phyloP scores from a whole-genome alignment of 2,329 filamentous ascomycete species.

The Aspergillus sp. region DNA sequence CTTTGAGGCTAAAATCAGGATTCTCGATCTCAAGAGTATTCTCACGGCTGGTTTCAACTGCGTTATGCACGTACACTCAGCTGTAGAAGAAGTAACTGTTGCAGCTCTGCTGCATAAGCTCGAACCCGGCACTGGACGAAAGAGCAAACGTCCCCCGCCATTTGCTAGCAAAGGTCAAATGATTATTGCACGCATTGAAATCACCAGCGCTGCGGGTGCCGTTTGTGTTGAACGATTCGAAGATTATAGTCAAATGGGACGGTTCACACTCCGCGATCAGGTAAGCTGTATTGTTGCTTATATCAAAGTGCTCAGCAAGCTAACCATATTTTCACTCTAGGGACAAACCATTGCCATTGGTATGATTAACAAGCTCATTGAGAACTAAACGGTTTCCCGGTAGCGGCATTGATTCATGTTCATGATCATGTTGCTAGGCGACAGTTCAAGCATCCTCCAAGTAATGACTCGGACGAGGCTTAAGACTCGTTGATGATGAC shows the following conservation, averaged over 20 bases:
- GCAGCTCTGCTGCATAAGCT: constrained; percentile 84
- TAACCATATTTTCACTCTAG: constrained; percentile 45
- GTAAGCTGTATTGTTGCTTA: constrained; percentile 47
- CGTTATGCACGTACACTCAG: constrained; percentile 94
- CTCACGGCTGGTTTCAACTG: constrained; percentile 95
- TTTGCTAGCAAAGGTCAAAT: constrained; percentile 78
- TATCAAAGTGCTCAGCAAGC: neutral
- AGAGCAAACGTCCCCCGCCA: constrained; percentile 88
- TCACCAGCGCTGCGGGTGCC: constrained; percentile 78
- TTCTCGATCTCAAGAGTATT: constrained; percentile 92
- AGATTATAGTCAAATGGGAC: constrained; percentile 90
- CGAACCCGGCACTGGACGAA: constrained; percentile 89
- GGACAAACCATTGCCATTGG: constrained; percentile 99
- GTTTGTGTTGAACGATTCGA: constrained; percentile 95
- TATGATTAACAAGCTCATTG: constrained; percentile 90
- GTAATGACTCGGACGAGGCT: constrained; percentile 12
- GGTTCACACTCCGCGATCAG: constrained; percentile 87
- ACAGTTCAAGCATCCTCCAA: neutral
- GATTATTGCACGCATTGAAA: constrained; percentile 89
- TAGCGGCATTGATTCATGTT: neutral
- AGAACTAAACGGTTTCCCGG: constrained; percentile 19
- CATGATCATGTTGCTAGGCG: neutral
- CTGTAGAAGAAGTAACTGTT: constrained; percentile 97
- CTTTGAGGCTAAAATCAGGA: constrained; percentile 96
- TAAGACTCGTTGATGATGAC: constrained; percentile 34